Evolutionary conservation across 768 basidiomycete species (phyloP).

Genomic region (Tulasnella sp.): DNA sequence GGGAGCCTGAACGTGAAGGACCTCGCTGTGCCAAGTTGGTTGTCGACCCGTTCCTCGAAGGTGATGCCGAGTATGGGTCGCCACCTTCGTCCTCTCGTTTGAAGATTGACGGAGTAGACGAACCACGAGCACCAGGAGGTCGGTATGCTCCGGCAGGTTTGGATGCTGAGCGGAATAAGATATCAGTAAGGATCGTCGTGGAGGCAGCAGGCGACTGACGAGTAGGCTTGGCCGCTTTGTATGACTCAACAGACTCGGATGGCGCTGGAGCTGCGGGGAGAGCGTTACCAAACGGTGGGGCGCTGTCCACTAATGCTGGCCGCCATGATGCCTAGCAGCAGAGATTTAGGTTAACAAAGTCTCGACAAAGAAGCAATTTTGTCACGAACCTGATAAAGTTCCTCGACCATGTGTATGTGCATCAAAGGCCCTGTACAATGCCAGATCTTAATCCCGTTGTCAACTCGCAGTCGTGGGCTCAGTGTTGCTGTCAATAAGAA

Average conservation of each 20-base stretch:
- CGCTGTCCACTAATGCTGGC: slow-evolving; percentile 54
- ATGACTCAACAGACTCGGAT: slow-evolving; percentile 37
- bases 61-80: slow-evolving; percentile 35
- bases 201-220: slow-evolving; percentile 20
- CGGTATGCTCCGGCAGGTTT: slow-evolving; percentile 84
- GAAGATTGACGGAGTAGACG: slow-evolving; percentile 77
- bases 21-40: slow-evolving; percentile 20
- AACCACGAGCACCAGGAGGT: slow-evolving; percentile 85
- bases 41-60: slow-evolving; percentile 28
- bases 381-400: slow-evolving; percentile 62
- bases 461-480: slow-evolving; percentile 90
- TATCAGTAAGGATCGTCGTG: not conserved
- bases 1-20: not conserved
- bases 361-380: not conserved
- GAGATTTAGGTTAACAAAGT: not conserved
- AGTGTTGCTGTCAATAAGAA: slow-evolving; percentile 91
- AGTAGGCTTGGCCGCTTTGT: slow-evolving; percentile 41
- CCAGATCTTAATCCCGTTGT: slow-evolving; percentile 96
- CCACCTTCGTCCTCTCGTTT: slow-evolving; percentile 89
- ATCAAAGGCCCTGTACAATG: slow-evolving; percentile 83
- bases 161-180: slow-evolving; percentile 23
- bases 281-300: slow-evolving; percentile 51
- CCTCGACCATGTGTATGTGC: slow-evolving; percentile 71
- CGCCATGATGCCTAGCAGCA: slow-evolving; percentile 52
- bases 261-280: slow-evolving; percentile 63